Evolutionary conservation across 306 rosid species (phyloP), one percentile per base, ranked within the genome.

Genomic region (Geum urbanum): DNA sequence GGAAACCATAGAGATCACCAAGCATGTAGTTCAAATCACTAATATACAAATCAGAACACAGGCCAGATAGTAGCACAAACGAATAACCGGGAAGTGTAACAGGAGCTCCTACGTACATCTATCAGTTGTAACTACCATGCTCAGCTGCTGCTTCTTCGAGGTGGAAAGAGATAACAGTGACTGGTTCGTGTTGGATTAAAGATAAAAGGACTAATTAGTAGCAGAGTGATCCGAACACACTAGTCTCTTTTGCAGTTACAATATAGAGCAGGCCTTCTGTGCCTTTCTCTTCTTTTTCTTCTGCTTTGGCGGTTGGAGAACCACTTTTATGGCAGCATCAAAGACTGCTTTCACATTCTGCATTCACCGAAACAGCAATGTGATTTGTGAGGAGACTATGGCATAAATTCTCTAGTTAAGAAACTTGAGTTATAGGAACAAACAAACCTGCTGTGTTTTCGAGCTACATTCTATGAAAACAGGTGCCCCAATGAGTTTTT

Each of bases 301-400:
- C 81, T 83, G 94, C 82, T 85, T 90, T 35, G 98, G 92, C 1
- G 98, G 98, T 82, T 85, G 98, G 74, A 94, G 95, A 81, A 94
- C 98, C 80, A 88, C 90, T 81, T 94, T 88, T 72, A 94, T 90
- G 56, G 98, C 96, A 3, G 96, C 91, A 54, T 94, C 98, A 27
- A 90, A 94, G 77, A 92, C 97, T 16, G 96, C 97, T 80, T 90
- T 92, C 81, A 90, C 97, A 73, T 92, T 92, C 97, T 92, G 91
- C 67, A 84, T 61, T 69, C 43, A 74, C 70, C 27, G 2, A 24
- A 58, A 60, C 16, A 20, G 13, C 59, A 24, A 40, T 55, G 37
- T 20, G 2, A 16, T 52, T 9, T 5, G 22, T 19, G 35, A 50
- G 74, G 24, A 72, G 77, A 65, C n/a, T n/a, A n/a, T 9, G 20